Percentiles rank a stretch among this genome's conserved stretches.
Evolutionary conservation across 176 grass and related monocot species (phyloP).

Genomic region (Pharus latifolius): DNA sequence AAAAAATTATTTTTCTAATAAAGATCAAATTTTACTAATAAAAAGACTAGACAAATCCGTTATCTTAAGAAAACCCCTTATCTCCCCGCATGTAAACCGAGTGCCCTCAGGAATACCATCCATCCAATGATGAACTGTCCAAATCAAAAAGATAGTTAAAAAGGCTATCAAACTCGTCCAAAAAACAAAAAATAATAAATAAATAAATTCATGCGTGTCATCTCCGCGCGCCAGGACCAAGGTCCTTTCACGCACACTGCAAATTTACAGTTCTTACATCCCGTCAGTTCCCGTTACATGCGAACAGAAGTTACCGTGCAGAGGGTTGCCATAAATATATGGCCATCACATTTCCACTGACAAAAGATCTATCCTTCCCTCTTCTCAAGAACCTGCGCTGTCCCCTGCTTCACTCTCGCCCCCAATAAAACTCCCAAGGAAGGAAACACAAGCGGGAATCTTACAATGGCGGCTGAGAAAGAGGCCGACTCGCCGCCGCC

Average conservation of each 20-base stretch:
- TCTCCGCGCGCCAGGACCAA: neutral
- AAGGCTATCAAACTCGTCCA: neutral
- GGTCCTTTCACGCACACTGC: constrained; percentile 11
- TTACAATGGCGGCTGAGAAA: constrained; percentile 29
- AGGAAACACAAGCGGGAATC: neutral
- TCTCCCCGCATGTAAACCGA: no score
- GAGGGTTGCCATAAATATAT: constrained; percentile 26
- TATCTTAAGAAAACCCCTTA: no score
- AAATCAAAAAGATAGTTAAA: neutral
- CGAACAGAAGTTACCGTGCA: constrained; percentile 9
- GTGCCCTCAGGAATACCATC: no score
- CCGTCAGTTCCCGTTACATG: constrained; percentile 10
- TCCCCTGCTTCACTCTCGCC: neutral
- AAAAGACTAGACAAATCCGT: no score
- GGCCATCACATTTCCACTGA: constrained; percentile 10
- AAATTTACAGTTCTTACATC: constrained; percentile 4
- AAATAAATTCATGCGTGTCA: constrained; percentile 8
- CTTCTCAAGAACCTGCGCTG: constrained; percentile 10
- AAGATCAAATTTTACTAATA: no score
- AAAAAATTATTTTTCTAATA: no score
- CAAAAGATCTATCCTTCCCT: neutral
- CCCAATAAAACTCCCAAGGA: neutral
- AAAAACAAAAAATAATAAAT: neutral
- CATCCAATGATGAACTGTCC: no score
- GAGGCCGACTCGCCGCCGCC: constrained; percentile 38